Conservation (phyloP, 2,329 filamentous ascomycete species). For the Coleophoma eucalyptorum region DNA sequence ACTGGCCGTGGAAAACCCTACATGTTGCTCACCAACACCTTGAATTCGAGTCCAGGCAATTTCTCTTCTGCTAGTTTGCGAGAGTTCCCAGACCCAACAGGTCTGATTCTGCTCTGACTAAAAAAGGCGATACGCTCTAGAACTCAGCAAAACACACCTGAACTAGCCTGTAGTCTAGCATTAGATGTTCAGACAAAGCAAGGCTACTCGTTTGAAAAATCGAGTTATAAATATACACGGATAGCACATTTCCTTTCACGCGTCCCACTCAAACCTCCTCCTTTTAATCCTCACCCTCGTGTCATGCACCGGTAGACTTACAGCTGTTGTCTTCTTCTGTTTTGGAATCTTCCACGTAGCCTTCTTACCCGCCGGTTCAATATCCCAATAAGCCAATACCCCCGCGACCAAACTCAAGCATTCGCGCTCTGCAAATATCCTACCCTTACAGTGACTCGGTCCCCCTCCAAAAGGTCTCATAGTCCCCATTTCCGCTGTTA, state of each 20-base stretch:
- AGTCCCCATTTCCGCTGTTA: slow-evolving; percentile 33
- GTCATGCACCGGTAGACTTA: slow-evolving; percentile 46
- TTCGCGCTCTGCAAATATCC: slow-evolving; percentile 44
- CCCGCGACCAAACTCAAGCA: slow-evolving; percentile 46
- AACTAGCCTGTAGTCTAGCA: too few species aligned
- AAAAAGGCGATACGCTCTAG: too few species aligned
- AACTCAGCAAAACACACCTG: too few species aligned
- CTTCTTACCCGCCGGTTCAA: slow-evolving; percentile 38
- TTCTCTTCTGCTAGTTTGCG: too few species aligned
- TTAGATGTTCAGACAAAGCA: too few species aligned
- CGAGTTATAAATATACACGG: neutral
- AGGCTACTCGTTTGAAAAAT: too few species aligned
- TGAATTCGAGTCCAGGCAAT: too few species aligned
- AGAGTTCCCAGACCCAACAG: too few species aligned
- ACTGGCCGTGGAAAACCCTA: too few species aligned
- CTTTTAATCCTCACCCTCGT: slow-evolving; percentile 49
- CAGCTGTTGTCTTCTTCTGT: slow-evolving; percentile 40
- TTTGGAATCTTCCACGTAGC: slow-evolving; percentile 46
- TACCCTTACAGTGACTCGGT: slow-evolving; percentile 43
- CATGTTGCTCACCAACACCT: too few species aligned
- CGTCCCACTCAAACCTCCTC: slow-evolving; percentile 23
- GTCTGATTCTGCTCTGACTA: too few species aligned
- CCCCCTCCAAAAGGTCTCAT: slow-evolving; percentile 47
- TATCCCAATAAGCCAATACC: slow-evolving; percentile 52
- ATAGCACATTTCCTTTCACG: neutral